Base-by-base conservation (phyloP, 306 rosid species). In the Lathyrus aphaca region DNA sequence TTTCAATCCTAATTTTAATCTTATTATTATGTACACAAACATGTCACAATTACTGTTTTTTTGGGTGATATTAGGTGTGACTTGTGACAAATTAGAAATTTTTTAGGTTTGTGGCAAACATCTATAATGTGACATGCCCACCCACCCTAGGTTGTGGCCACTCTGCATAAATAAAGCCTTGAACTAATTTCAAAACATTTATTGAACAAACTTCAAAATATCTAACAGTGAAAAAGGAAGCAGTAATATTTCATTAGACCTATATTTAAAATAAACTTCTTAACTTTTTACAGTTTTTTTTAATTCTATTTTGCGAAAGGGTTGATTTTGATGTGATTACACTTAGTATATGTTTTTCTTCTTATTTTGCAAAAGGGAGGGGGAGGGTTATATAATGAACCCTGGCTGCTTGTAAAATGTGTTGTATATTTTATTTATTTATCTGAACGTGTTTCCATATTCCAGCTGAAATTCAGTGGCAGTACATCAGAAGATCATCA, bases 401-500 rank as follows among this genome's bases (percentile, higher is more conserved):
- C 48, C 77, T 68, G 56, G 46, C n/a, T 77, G 23, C 50, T 66
- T 72, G 44, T 76, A 50, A 74, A 57, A 63, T 64, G n/a, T 67
- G 17, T 38, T 32, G 11, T 60, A 17, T 32, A 23, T 75, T 51
- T 42, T 50, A 23, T 38, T 37, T 16, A 35, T 73, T 46, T 44
- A 48, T 75, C 38, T 71, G 77, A 72, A 81, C 72, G 50, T 60
- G 59, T 74, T 78, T 68, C 30, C 42, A 46, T 78, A 54, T 75
- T 75, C 74, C 96, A 94, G 97, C 81, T 88, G 70, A 90, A 88
- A 77, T 94, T 82, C 73, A 88, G 96, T 72, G 25, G 89, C 83
- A 90, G 78, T 68, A 74, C 86, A 6, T 88, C 98, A 10, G 97
- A 94, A 84, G 97, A 88, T 85, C 98, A 90, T 85, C 96, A 90